Percentiles rank a stretch among this genome's conserved stretches.
Conservation (phyloP, 2,329 filamentous ascomycete genomes). For the Venturiaceae sp. region DNA sequence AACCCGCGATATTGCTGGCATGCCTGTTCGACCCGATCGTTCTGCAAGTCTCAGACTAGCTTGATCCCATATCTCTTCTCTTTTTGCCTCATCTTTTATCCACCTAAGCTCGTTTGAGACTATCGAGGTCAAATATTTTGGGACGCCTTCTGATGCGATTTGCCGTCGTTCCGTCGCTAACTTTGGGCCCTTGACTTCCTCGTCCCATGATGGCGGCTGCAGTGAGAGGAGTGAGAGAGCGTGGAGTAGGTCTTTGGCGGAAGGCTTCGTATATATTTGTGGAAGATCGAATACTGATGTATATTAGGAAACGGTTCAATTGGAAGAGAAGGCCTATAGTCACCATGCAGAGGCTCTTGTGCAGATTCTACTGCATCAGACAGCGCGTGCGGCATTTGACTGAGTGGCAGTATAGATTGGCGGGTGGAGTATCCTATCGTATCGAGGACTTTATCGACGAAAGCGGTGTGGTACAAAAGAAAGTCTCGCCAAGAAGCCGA, state of each 20-base stretch:
- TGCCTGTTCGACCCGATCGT: slow-evolving; percentile 67
- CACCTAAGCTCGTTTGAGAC: slow-evolving; percentile 58
- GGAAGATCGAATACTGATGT: slow-evolving; percentile 62
- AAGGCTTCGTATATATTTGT: slow-evolving; percentile 71
- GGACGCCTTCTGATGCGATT: slow-evolving; percentile 40
- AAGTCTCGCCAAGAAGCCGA: neutral
- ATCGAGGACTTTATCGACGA: neutral
- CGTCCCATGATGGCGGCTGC: slow-evolving; percentile 59
- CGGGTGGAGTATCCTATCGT: neutral
- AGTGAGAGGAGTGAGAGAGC: slow-evolving; percentile 58
- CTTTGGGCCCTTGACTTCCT: slow-evolving; percentile 14
- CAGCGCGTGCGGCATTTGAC: slow-evolving; percentile 6
- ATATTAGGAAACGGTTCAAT: neutral
- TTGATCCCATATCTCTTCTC: slow-evolving; percentile 64
- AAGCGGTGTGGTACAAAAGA: neutral
- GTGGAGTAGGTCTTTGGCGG: slow-evolving; percentile 51
- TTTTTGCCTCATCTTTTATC: slow-evolving; percentile 56
- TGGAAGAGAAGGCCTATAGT: neutral
- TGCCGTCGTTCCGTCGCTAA: slow-evolving; percentile 16
- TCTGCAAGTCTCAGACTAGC: slow-evolving; percentile 76
- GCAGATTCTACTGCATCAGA: neutral
- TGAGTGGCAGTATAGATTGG: neutral
- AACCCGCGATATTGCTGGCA: slow-evolving; percentile 51
- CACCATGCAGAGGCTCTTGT: neutral
- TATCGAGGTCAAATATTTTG: slow-evolving; percentile 59